These are phyloP conservation scores for Colletotrichum sp. DNA, from an alignment of 2,329 filamentous ascomycete genomes.

Conservation along the genomic window DNA sequence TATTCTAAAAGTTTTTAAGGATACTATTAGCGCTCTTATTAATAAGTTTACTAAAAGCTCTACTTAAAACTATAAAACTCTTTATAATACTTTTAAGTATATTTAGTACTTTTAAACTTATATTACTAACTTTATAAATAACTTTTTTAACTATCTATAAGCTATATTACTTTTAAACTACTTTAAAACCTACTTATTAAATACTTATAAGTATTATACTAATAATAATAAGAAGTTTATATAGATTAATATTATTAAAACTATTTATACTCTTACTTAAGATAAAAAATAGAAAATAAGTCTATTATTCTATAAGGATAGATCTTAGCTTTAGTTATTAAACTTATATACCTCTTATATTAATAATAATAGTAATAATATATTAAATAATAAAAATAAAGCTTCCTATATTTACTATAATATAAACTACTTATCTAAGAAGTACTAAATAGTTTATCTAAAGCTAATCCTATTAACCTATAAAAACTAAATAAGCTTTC, in stretches of 20 bases:
- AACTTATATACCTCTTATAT: not conserved
- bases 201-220: too few species aligned
- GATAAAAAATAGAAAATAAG: not conserved
- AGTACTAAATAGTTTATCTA: not conserved
- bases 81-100: not conserved
- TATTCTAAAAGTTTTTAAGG: too few species aligned
- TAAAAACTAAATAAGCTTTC: rapidly evolving
- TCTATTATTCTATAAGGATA: not conserved
- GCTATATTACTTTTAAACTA: too few species aligned
- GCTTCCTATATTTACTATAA: not conserved
- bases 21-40: too few species aligned
- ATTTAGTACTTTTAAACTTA: not conserved
- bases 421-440: not conserved
- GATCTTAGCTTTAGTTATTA: too few species aligned
- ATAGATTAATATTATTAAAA: not conserved
- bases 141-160: too few species aligned
- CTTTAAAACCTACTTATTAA: too few species aligned
- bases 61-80: not conserved
- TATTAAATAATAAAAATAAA: not conserved
- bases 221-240: not conserved
- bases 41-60: not conserved
- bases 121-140: not conserved
- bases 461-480: not conserved
- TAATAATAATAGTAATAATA: not conserved
- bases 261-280: not conserved